Evolutionary conservation across 108 stramenopile species (phyloP).

Genomic region (Skeletonema costatum): DNA sequence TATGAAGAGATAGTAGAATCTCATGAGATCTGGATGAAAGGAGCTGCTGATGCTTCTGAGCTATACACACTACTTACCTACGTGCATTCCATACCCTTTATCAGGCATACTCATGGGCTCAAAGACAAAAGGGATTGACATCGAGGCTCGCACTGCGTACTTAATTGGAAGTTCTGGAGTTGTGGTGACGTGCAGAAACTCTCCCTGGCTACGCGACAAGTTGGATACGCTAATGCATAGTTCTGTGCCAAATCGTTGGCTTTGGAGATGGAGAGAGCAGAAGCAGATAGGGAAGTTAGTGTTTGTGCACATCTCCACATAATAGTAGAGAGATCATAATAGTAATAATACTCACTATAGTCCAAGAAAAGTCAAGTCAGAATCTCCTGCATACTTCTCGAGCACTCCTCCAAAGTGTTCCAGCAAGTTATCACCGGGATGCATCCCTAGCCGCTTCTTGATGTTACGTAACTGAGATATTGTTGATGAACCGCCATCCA

Average conservation of each 20-base stretch:
- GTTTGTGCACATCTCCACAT: background rate
- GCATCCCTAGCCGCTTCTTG: background rate
- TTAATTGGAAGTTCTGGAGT: background rate
- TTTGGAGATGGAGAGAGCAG: background rate
- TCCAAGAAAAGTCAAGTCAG: background rate
- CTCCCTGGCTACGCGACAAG: background rate
- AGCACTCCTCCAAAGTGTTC: background rate
- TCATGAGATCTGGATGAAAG: background rate
- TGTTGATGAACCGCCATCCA: background rate
- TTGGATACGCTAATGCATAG: conserved; percentile 1
- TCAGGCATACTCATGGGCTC: background rate
- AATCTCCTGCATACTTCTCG: background rate
- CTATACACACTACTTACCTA: background rate
- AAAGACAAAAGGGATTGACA: background rate
- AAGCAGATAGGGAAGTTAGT: background rate
- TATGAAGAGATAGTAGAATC: background rate
- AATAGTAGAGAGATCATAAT: background rate
- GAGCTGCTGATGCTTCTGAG: background rate
- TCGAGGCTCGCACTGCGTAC: background rate
- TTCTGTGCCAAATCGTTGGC: background rate
- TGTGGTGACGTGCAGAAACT: background rate
- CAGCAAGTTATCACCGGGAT: background rate
- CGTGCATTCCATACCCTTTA: background rate
- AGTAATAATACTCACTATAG: background rate
- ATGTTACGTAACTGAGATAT: background rate